Percentiles rank a stretch among this genome's conserved stretches.
Conservation (phyloP, 345 rosid genomes). For the Kernera saxatilis region DNA sequence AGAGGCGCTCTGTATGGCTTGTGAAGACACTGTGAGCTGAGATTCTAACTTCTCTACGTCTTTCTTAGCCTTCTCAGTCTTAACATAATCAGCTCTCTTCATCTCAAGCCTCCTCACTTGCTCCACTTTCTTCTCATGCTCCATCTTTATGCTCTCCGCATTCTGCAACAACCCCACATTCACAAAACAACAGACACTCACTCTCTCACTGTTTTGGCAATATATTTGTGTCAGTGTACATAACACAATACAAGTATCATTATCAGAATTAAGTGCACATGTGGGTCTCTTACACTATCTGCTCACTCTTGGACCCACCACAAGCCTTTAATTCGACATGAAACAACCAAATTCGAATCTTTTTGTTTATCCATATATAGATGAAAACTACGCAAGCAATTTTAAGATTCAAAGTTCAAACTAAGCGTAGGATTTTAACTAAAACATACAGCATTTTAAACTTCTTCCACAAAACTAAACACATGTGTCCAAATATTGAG, state of each 20-base stretch:
- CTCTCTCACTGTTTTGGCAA: conserved; percentile 2
- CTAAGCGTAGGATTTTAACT: neutral
- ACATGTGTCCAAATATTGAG: neutral
- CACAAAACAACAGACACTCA: conserved; percentile 18
- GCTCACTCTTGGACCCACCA: conserved; percentile 34
- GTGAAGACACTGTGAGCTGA: conserved; percentile 72
- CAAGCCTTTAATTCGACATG: conserved; percentile 10
- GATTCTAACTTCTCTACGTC: conserved; percentile 87
- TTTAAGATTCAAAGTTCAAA: conserved; percentile 22
- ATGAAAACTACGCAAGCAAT: conserved; percentile 6
- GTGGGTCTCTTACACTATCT: conserved; percentile 28
- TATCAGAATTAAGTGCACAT: conserved; percentile 21
- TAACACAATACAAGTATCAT: neutral
- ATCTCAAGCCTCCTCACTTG: conserved; percentile 77
- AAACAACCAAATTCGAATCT: conserved; percentile 1
- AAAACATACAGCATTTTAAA: neutral
- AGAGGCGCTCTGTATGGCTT: conserved; percentile 76
- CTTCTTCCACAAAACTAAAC: neutral
- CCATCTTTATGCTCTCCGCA: conserved; percentile 61
- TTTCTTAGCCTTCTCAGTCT: conserved; percentile 74
- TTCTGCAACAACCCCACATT: conserved; percentile 40
- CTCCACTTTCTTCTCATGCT: conserved; percentile 77
- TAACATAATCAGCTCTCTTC: conserved; percentile 77
- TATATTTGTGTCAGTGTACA: conserved; percentile 22
- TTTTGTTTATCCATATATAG: conserved; percentile 13